These are phyloP conservation scores for Theileria parva DNA, from an alignment of 169 alveolate species.

Conservation along the genomic window DNA sequence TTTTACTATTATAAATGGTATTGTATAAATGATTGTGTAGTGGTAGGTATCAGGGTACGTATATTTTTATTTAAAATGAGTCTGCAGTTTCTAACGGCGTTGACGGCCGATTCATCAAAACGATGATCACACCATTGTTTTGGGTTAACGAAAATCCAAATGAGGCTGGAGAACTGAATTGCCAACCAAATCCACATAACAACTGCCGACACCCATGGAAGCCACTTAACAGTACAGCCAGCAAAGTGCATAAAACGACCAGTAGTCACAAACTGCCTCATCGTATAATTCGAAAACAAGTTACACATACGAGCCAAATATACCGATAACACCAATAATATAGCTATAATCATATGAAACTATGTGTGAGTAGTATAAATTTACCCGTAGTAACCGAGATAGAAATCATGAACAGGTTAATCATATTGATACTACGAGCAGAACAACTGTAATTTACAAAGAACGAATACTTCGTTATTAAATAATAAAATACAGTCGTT, in stretches of 20 bases:
- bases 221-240: slow-evolving; percentile 83
- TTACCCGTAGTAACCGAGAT: slow-evolving; percentile 62
- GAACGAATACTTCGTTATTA: slow-evolving; percentile 69
- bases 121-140: slow-evolving; percentile 61
- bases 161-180: slow-evolving; percentile 27
- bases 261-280: slow-evolving; percentile 79
- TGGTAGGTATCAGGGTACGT: slow-evolving; percentile 23
- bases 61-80: slow-evolving; percentile 16
- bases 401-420: slow-evolving; percentile 63
- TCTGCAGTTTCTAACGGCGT: slow-evolving; percentile 61
- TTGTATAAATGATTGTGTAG: not conserved
- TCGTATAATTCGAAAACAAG: slow-evolving; percentile 76
- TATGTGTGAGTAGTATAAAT: not conserved
- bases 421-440: slow-evolving; percentile 64
- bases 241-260: slow-evolving; percentile 75
- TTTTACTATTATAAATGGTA: not conserved
- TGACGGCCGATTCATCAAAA: slow-evolving; percentile 57
- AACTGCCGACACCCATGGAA: slow-evolving; percentile 75
- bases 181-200: slow-evolving; percentile 33
- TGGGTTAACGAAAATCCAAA: slow-evolving; percentile 40
- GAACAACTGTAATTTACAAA: slow-evolving; percentile 75
- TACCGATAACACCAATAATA: slow-evolving; percentile 35
- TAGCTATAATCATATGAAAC: slow-evolving; percentile 1
- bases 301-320: slow-evolving; percentile 67
- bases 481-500: slow-evolving; percentile 70